Base-by-base conservation (phyloP, 2,329 filamentous ascomycete species). In the Helicocarpus griseus region DNA sequence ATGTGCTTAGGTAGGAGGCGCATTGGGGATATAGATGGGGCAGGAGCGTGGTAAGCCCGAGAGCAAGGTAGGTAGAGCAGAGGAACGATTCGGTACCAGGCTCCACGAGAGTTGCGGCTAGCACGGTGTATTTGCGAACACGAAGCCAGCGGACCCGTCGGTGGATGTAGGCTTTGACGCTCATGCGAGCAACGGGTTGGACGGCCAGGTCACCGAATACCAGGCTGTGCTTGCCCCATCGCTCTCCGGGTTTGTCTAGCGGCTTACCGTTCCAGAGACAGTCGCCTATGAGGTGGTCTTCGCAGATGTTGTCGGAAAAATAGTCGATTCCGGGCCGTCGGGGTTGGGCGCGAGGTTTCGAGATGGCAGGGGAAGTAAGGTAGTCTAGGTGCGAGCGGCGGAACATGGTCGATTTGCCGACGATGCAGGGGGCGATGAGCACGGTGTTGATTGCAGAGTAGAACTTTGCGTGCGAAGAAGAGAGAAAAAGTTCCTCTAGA, bases 401-500 rank as follows among this genome's bases (percentile, higher is more conserved):
- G 71, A 97, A 98, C 90, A 98, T 97, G 72, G 94, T 97, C 62
- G 89, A 95, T 73, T 98, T 98, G 48, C 93, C 93, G 21, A 97
- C 85, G 53, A 95, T 86, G 69, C 93, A 98, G 7, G 94, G 93
- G 0, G 93, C 93, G 49, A 97, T 73, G 3, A 86, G 79, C 14
- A 96, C 88, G 0, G 88, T 87, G 69, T 97, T 97, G 77, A 98
- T 98, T 55, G 91, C 93, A 7, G 85, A 86, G 73, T 98, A 98
- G 76, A 98, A 97, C 65, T 98, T 98, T 60, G 89, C 89, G 67
- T 98, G 93, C 0, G 89, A 82, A 0, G 89, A 93, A 0, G 89
- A 85, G 78, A 98, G 86, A 72, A 97, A 98, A 69, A 91, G 82
- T 65, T 98, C 93, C 65, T 98, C 93, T 0, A 98, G 77, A 0